Evolutionary conservation across 1,284 basidiomycete species (phyloP).

Genomic region (Sporisorium iseilematis-ciliati): DNA sequence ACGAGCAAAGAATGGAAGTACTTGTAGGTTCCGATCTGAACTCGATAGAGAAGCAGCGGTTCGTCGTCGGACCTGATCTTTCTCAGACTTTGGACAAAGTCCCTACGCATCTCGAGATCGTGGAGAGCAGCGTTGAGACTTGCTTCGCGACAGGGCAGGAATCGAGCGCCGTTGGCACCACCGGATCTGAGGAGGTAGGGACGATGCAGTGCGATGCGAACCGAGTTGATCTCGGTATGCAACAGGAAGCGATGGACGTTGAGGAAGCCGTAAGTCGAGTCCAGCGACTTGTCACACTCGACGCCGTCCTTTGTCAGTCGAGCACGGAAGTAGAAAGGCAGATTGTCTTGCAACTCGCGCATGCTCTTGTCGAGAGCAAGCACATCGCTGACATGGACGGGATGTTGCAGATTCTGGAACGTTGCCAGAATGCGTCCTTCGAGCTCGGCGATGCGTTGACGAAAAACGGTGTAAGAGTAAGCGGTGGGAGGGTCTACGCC

Average conservation of each 20-base stretch:
- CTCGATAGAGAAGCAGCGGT: slow-evolving; percentile 39
- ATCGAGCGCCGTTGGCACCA: slow-evolving; percentile 40
- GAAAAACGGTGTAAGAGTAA: slow-evolving; percentile 47
- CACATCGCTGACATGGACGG: slow-evolving; percentile 54
- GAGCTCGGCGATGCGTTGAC: slow-evolving; percentile 53
- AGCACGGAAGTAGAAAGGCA: slow-evolving; percentile 60
- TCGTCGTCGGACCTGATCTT: slow-evolving; percentile 21
- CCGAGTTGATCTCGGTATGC: slow-evolving; percentile 62
- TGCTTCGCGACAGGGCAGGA: slow-evolving; percentile 52
- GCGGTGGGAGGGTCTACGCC: slow-evolving; percentile 52
- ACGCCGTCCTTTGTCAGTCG: slow-evolving; percentile 35
- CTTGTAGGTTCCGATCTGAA: slow-evolving; percentile 59
- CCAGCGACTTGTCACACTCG: slow-evolving; percentile 53
- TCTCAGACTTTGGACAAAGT: slow-evolving; percentile 43
- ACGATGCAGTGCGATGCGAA: slow-evolving; percentile 57
- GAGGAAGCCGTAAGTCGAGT: slow-evolving; percentile 55
- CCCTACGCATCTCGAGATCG: slow-evolving; percentile 57
- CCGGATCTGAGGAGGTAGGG: slow-evolving; percentile 60
- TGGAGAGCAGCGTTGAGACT: slow-evolving; percentile 59
- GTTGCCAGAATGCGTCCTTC: slow-evolving; percentile 41
- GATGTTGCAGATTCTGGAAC: slow-evolving; percentile 47
- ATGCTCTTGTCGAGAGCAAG: slow-evolving; percentile 53
- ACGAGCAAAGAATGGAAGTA: slow-evolving; percentile 63
- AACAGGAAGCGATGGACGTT: slow-evolving; percentile 61
- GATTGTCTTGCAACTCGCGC: slow-evolving; percentile 44